Evolutionary conservation across 2,329 filamentous ascomycete genomes (phyloP).

Genomic region (Ceratocystiopsis sp.): DNA sequence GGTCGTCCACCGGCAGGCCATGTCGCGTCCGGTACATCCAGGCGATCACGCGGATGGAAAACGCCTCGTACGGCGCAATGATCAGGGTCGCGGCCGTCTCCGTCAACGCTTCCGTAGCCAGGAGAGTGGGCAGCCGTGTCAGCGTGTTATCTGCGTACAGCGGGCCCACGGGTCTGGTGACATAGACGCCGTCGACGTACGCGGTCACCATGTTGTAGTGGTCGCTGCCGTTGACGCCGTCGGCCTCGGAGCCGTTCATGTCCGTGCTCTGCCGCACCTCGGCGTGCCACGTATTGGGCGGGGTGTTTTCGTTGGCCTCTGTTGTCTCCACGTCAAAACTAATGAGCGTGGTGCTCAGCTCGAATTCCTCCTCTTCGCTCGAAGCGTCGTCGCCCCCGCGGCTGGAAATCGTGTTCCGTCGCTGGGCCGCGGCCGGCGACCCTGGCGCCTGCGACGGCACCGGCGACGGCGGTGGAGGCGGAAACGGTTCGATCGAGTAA

Average conservation of each 20-base stretch:
- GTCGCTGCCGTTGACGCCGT: background rate
- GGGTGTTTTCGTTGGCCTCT: slow-evolving; percentile 29
- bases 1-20: slow-evolving; percentile 20
- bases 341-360: slow-evolving; percentile 38
- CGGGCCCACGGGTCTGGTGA: slow-evolving; percentile 8
- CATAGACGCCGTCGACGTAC: slow-evolving; percentile 4
- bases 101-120: slow-evolving; percentile 31
- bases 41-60: slow-evolving; percentile 27
- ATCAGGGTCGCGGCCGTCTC: slow-evolving; percentile 24
- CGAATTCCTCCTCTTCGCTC: slow-evolving; percentile 35
- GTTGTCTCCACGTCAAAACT: slow-evolving; percentile 44
- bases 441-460: no score
- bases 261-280: slow-evolving; percentile 33
- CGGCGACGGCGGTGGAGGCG: no score
- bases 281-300: slow-evolving; percentile 38
- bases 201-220: background rate
- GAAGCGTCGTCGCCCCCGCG: slow-evolving; percentile 26
- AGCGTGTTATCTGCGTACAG: slow-evolving; percentile 25
- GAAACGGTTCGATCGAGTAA: no score
- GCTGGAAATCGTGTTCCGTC: slow-evolving; percentile 26
- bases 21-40: slow-evolving; percentile 21
- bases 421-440: background rate
- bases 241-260: background rate
- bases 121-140: slow-evolving; percentile 29
- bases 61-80: slow-evolving; percentile 29